Percentiles rank a stretch among this genome's conserved stretches.
phyloP scores from a whole-genome alignment of 495 filamentous ascomycete species.

The Lasiosphaeria ovina region DNA sequence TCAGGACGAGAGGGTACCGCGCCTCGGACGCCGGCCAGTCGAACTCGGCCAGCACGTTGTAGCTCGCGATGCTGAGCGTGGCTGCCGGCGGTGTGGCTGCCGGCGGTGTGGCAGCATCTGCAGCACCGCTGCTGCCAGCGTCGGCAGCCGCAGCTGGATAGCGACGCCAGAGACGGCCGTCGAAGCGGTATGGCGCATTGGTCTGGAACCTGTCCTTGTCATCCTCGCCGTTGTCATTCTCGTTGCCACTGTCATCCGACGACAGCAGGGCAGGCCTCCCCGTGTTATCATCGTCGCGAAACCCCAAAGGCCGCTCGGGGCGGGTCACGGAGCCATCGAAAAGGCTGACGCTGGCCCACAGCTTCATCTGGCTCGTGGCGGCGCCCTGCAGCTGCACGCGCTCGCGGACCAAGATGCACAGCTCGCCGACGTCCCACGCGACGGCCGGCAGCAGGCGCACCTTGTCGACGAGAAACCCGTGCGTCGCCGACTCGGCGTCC shows the following conservation, averaged over 20 bases:
- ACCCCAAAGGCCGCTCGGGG: conserved; percentile 16
- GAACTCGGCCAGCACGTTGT: conserved; percentile 58
- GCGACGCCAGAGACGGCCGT: background rate
- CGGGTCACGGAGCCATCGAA: conserved; percentile 28
- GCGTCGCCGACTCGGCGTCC: conserved; percentile 28
- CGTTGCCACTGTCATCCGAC: background rate
- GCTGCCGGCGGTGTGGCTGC: background rate
- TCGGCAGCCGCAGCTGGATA: too few species aligned
- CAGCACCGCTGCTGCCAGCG: background rate
- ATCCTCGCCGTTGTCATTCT: too few species aligned
- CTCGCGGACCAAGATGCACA: conserved; percentile 49
- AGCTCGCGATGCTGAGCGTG: conserved; percentile 45
- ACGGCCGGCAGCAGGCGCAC: conserved; percentile 36
- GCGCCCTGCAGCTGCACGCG: conserved; percentile 20
- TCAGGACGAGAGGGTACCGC: conserved; percentile 49
- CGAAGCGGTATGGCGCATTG: conserved; percentile 22
- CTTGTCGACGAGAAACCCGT: conserved; percentile 47
- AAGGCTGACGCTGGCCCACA: conserved; percentile 50
- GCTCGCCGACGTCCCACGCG: conserved; percentile 40
- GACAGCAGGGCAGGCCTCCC: background rate
- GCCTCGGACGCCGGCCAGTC: conserved; percentile 43
- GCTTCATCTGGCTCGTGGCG: conserved; percentile 34
- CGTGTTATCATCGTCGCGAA: conserved; percentile 17
- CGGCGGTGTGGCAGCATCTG: background rate
- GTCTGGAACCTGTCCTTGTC: conserved; percentile 7